Base-by-base conservation (phyloP, 345 rosid genomes). In the Eucalyptus marginata region DNA sequence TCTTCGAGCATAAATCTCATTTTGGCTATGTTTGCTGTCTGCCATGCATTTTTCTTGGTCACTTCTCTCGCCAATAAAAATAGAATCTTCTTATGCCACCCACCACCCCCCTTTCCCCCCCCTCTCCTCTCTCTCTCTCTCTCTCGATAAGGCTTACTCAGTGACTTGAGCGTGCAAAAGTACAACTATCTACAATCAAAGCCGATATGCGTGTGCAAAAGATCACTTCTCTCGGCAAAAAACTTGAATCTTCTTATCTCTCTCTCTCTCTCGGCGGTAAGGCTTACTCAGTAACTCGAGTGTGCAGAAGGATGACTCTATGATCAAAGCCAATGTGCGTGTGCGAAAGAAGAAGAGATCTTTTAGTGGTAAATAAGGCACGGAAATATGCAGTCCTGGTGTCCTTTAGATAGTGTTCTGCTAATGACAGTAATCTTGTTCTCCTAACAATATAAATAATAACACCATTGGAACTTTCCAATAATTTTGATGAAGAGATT, bases 21-120 rank as follows among this genome's bases (percentile, higher is more conserved):
- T 40, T 76, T 40, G 29, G 47, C 83, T 40, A 1, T 76, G 83
- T 76, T 76, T 76, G 83, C 83, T 40, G 83, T 36, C 56, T 10
- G 83, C 83, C 83, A 40, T 40, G 83, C 47, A 20, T 76, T 4
- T 44, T 76, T 36, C 83, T 18, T 18, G 47, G 83, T 20, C 43
- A 36, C 46, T 71, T 18, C 46, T 71, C 83, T 33, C 36, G 43
- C 4, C 80, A 68, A 68, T 2, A 68, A 17, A 33, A 40, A 51
- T 18, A 0, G 25, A 71, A 71, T 68, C 80, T 68, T 33, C 2
- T 68, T 17, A 9, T 33, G 56, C 54, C 0, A 18, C 1, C 20
- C 3, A 0, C 3, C 7, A 0, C 8, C 22, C 0, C 10, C 9
- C 7, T 7, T 3, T 6, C 5, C 14, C 52, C 15, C n/a, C n/a